These are phyloP conservation scores for Myriosclerotinia curreyana DNA, from an alignment of 2,329 filamentous ascomycete species.

Conservation along the genomic window DNA sequence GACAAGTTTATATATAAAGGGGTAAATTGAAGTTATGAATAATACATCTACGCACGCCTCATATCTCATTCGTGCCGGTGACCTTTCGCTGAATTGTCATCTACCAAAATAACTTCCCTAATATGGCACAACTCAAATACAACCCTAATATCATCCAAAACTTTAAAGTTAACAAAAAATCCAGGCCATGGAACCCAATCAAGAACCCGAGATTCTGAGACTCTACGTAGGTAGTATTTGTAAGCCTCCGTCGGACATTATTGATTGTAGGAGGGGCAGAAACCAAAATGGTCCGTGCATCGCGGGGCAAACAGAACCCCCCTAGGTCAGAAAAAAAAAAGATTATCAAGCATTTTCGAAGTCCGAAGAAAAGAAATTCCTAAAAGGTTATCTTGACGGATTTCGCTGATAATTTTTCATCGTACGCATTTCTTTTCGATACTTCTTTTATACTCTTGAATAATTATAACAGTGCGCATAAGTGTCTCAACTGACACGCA, in stretches of 20 bases:
- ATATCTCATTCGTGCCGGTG: too few species aligned
- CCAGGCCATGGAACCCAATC: too few species aligned
- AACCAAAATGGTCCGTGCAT: slow-evolving; percentile 11
- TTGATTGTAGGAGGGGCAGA: slow-evolving; percentile 9
- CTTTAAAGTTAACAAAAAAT: too few species aligned
- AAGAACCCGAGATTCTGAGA: too few species aligned
- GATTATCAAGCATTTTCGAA: slow-evolving; percentile 26
- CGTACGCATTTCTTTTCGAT: not conserved
- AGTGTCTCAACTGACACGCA: not conserved
- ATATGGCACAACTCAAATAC: too few species aligned
- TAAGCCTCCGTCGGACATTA: not conserved
- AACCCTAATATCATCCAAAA: too few species aligned
- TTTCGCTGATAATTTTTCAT: not conserved
- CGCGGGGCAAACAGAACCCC: slow-evolving; percentile 17
- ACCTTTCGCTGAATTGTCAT: not conserved
- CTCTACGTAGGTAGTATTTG: too few species aligned
- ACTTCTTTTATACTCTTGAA: not conserved
- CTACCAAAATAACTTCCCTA: not conserved
- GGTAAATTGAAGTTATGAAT: not conserved
- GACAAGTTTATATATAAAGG: not conserved
- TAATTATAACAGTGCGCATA: not conserved
- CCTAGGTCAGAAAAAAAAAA: slow-evolving; percentile 17
- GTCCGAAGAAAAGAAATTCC: slow-evolving; percentile 3
- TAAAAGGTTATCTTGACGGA: not conserved
- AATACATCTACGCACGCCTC: not conserved